phyloP scores from a whole-genome alignment of 2,329 filamentous ascomycete genomes.

The Colletotrichum spinosum region DNA sequence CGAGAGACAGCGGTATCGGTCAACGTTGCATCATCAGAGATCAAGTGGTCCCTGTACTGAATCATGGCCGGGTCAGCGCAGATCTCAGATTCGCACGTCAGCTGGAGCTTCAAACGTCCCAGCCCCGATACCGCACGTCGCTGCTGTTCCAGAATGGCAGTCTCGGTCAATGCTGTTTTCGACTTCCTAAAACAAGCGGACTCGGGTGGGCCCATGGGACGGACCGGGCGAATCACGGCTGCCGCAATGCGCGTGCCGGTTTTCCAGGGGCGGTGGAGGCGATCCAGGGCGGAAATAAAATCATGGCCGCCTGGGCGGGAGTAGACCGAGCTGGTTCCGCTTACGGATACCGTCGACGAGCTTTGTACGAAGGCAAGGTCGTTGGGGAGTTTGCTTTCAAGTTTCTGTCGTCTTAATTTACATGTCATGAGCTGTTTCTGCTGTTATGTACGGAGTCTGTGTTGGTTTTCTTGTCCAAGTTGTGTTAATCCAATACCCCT shows the following conservation, averaged over 20 bases:
- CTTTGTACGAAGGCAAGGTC: constrained; percentile 8
- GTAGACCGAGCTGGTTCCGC: constrained; percentile 3
- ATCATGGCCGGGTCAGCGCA: too few species aligned
- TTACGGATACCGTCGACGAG: constrained; percentile 14
- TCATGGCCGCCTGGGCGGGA: constrained; percentile 15
- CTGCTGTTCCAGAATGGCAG: neutral
- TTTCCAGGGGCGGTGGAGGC: constrained; percentile 28
- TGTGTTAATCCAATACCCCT: neutral
- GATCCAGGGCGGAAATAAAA: constrained; percentile 32
- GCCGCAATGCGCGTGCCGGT: constrained; percentile 14
- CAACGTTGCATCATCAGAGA: too few species aligned
- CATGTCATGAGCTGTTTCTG: neutral
- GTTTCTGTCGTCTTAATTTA: neutral
- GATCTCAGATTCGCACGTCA: neutral
- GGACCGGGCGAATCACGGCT: constrained; percentile 31
- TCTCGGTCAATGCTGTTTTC: constrained; percentile 13
- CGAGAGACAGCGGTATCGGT: too few species aligned
- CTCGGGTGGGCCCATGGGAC: constrained; percentile 17
- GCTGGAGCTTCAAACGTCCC: neutral
- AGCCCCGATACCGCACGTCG: constrained; percentile 30
- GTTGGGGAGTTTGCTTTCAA: neutral
- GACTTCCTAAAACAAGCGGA: constrained; percentile 19
- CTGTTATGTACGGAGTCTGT: neutral
- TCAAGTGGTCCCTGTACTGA: too few species aligned
- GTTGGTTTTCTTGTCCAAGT: neutral